A percentile compares a stretch with the other conserved stretches of the same genome.
phyloP scores from a whole-genome alignment of 148 eudicot genomes.

The Fagopyrum esculentum region DNA sequence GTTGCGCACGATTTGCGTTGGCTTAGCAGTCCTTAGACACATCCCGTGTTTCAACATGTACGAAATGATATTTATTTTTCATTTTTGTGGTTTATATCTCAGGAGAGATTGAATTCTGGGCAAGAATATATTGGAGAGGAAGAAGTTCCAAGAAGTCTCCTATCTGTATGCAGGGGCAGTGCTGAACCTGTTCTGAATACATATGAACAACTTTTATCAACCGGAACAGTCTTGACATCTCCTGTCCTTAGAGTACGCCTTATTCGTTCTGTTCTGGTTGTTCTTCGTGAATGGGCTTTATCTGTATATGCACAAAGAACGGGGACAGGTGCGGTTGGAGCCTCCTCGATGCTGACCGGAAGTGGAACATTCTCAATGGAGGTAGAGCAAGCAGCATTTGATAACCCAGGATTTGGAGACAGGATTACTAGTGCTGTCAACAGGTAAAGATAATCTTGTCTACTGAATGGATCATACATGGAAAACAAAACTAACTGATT shows the following conservation, averaged over 20 bases:
- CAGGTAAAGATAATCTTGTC: conserved; percentile 31
- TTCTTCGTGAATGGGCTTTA: conserved; percentile 88
- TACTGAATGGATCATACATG: not conserved
- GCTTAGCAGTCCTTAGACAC: no score
- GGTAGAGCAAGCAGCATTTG: conserved; percentile 39
- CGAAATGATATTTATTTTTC: not conserved
- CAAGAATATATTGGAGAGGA: conserved; percentile 78
- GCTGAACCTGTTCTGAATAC: conserved; percentile 84
- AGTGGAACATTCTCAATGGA: conserved; percentile 40
- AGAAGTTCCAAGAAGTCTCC: conserved; percentile 84
- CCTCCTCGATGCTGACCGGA: conserved; percentile 65
- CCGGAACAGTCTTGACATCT: conserved; percentile 72
- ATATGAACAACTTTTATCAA: conserved; percentile 76
- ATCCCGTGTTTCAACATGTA: no score
- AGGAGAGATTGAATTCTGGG: conserved; percentile 72
- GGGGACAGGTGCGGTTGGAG: conserved; percentile 75
- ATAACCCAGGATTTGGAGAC: conserved; percentile 78
- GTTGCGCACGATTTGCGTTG: no score
- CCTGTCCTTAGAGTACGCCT: conserved; percentile 70
- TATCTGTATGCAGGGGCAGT: conserved; percentile 83
- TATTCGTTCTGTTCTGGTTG: conserved; percentile 71
- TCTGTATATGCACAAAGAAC: conserved; percentile 71
- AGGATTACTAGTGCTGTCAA: conserved; percentile 96
- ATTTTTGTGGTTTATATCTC: not conserved
- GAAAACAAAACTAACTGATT: not conserved